Conservation (phyloP, 225 moss, liverwort and hornwort genomes). For the Neckera pumila region DNA sequence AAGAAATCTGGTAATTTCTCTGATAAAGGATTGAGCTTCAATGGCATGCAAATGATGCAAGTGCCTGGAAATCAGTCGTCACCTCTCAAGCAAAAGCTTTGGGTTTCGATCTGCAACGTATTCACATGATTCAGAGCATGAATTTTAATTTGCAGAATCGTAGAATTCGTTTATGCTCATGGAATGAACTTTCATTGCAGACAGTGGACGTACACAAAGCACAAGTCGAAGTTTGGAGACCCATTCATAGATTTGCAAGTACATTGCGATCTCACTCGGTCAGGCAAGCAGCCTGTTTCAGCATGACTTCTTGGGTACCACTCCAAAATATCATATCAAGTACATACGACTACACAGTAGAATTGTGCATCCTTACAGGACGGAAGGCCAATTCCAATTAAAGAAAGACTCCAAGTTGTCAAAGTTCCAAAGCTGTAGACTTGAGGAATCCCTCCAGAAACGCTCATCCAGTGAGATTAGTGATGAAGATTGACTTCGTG, state of each 20-base stretch:
- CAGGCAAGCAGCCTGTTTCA: background rate
- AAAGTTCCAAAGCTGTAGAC: background rate
- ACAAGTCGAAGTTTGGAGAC: background rate
- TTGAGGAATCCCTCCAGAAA: background rate
- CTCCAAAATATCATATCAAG: too few relatives aligned
- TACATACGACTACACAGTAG: background rate
- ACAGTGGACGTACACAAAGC: background rate
- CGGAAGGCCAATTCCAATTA: background rate
- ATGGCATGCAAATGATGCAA: background rate
- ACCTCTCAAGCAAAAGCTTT: background rate
- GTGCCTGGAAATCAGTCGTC: background rate
- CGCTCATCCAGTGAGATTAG: background rate
- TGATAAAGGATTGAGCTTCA: background rate
- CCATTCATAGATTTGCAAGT: background rate
- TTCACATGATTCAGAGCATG: background rate
- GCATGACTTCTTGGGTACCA: background rate
- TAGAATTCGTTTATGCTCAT: background rate
- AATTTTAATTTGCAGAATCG: background rate
- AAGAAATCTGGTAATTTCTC: background rate
- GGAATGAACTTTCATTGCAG: background rate
- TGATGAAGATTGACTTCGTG: background rate
- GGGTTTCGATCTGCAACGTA: background rate
- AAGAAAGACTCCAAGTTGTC: background rate
- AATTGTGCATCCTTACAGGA: too few relatives aligned
- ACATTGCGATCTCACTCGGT: background rate